Conservation (phyloP, 2,329 filamentous ascomycete species). For the Westerdykella sp. region DNA sequence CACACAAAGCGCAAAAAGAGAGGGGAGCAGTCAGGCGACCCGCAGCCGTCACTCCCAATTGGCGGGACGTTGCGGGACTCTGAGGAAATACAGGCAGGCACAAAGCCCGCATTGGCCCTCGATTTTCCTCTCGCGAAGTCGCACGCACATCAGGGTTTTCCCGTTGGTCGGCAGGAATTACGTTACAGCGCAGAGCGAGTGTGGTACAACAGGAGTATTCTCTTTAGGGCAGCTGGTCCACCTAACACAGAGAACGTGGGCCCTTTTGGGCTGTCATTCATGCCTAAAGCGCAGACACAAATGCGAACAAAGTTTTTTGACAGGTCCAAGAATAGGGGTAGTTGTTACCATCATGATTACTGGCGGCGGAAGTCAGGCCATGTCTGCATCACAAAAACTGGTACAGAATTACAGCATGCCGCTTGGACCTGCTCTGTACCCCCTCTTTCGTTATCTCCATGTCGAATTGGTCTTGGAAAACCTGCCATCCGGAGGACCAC, state of each 20-base stretch:
- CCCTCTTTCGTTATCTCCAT: conserved; percentile 28
- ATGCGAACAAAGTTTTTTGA: conserved; percentile 23
- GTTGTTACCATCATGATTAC: conserved; percentile 12
- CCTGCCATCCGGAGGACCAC: conserved; percentile 7
- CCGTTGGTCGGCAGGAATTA: conserved; percentile 16
- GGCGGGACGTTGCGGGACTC: conserved; percentile 15
- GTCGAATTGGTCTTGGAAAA: conserved; percentile 19
- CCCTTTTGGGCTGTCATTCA: conserved; percentile 11
- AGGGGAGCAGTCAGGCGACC: conserved; percentile 13
- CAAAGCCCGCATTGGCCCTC: conserved; percentile 10
- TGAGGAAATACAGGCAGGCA: conserved; percentile 29
- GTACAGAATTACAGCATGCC: conserved; percentile 8
- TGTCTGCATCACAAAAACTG: conserved; percentile 13
- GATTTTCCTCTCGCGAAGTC: conserved; percentile 13
- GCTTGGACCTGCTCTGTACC: conserved; percentile 12
- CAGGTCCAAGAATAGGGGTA: conserved; percentile 18
- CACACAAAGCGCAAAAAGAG: conserved; percentile 12
- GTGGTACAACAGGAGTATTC: conserved; percentile 20
- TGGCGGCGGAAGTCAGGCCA: conserved; percentile 30
- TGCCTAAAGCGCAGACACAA: conserved; percentile 23
- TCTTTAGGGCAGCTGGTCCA: conserved; percentile 11
- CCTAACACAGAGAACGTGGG: conserved; percentile 25
- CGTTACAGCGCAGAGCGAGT: conserved; percentile 29
- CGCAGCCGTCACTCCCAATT: conserved; percentile 15
- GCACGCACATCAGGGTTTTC: conserved; percentile 17